Base-by-base conservation (phyloP, 352 stramenopile genomes). In the Globisporangium iwayamae region DNA sequence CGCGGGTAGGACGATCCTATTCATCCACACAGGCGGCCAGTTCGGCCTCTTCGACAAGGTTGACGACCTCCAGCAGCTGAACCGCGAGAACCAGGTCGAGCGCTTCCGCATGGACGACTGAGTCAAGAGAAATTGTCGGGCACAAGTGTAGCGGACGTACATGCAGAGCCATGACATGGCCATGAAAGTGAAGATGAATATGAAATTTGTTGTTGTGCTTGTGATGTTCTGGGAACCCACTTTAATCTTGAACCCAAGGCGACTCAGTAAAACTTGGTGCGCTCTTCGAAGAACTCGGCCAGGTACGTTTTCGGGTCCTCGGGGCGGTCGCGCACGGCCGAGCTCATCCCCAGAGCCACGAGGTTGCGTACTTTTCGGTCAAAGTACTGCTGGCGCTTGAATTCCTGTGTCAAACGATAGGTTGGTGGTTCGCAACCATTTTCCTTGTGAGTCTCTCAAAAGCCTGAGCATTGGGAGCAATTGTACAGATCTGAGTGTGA, bases 41-140 rank as follows among this genome's bases (percentile, higher is more conserved):
- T 90, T 98, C 46, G 90, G 93, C 6, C 70, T 98, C 34, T 98
- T 90, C 71, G 92, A 98, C 74, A 98, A 97, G 68, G 81, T 75
- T 16, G 69, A 86, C 64, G 79, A 92, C 43, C 72, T 98, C 20
- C 62, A 87, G 25, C 63, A 75, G 9, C 39, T 91, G 9, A 74
- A 80, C 38, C 73, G 76, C 1, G 69, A 76, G 34, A 71, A 82
- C 63, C 71, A 83, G 61, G 69, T 87, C 58, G 71, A 77, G 57
- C 76, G 76, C 32, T 93, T 91, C 56, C 62, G 52, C 20, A 91
- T 90, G 79, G 80, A 90, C 1, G 63, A 68, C n/a, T 62, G 14
- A 61, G 28, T 11, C 14, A 14, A 50, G 13, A 22, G 25, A 28
- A 28, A 28, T 28, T 28, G 25, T 28, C 25, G 25, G 25, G 25